Evolutionary conservation across 2,329 filamentous ascomycete species (phyloP), one percentile per base, ranked within the genome.

Genomic region (Xylaria sp.): DNA sequence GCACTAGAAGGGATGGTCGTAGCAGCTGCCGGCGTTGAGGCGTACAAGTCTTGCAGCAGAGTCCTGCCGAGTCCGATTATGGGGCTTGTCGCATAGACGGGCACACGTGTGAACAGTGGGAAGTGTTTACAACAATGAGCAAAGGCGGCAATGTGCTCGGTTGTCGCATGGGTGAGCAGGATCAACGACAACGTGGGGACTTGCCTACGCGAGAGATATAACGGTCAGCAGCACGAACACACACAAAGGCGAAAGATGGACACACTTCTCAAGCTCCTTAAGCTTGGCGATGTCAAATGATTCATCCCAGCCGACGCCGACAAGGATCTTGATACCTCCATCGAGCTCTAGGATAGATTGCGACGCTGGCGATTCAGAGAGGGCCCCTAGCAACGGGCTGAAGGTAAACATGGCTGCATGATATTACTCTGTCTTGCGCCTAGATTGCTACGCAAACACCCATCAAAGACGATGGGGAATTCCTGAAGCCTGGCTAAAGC

Each of bases 61-160:
- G 92, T 96, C 47, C 93, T 89, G 18, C 94, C 94, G 51, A 99
- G 86, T 48, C 94, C 90, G 70, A 97, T 92, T 67, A 99, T 92
- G 8, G 94, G 94, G 46, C 87, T 87, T 4, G 94, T 99, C 58
- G 94, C 94, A 76, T 97, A 99, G 60, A 96, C 87, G 47, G 94
- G 94, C 62, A 99, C 92, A 70, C 92, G 88, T 8, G 88, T 89
- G 76, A 99, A 99, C 52, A 91, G 81, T 51, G 94, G 92, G 64
- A 97, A 89, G 74, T 97, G 88, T 75, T 96, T 96, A 86, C 94
- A 97, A 79, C 92, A 97, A 74, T 97, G 92, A 49, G 91, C 92
- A 73, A 91, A 97, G 60, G 94, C 94, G 66, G 91, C 93, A 59
- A 99, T 83, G 76, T 99, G 94, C 55, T 91, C 86, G 55, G 91